phyloP scores from a whole-genome alignment of 192 early-diverging fungal species.

The Umbelopsis sp. region DNA sequence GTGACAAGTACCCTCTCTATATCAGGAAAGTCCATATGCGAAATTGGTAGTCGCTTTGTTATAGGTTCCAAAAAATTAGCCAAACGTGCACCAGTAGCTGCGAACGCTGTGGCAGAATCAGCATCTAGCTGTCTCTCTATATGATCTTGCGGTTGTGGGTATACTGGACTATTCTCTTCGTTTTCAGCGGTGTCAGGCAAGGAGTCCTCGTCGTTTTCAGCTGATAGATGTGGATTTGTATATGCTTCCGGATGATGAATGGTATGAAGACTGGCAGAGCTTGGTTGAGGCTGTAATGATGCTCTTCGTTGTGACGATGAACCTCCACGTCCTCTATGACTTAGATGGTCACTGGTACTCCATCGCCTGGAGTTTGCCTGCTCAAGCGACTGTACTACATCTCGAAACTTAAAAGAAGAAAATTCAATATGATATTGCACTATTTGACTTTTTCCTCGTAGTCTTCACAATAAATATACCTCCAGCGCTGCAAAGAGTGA shows the following conservation, averaged over 20 bases:
- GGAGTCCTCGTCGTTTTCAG: neutral
- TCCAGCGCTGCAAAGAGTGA: constrained; percentile 60
- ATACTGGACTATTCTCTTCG: neutral
- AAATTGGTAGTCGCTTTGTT: neutral
- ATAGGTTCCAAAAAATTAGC: neutral
- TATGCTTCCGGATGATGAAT: constrained; percentile 1
- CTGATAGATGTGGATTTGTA: neutral
- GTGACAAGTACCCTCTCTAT: constrained; percentile 28
- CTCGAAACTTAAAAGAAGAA: constrained; percentile 36
- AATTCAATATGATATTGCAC: neutral
- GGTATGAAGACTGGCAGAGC: constrained; percentile 14
- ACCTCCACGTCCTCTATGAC: neutral
- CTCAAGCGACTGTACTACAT: constrained; percentile 42
- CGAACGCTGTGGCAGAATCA: neutral
- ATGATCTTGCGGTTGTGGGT: constrained; percentile 11
- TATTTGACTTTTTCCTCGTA: neutral
- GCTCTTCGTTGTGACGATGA: neutral
- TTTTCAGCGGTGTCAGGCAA: neutral
- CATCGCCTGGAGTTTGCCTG: constrained; percentile 20
- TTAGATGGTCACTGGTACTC: neutral
- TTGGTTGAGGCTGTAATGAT: constrained; percentile 4
- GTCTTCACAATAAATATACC: constrained; percentile 36
- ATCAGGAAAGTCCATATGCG: constrained; percentile 4
- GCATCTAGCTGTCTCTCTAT: neutral
- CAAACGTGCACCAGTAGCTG: neutral